phyloP scores from a whole-genome alignment of 2,329 filamentous ascomycete species.

The Colletotrichum sp. region DNA sequence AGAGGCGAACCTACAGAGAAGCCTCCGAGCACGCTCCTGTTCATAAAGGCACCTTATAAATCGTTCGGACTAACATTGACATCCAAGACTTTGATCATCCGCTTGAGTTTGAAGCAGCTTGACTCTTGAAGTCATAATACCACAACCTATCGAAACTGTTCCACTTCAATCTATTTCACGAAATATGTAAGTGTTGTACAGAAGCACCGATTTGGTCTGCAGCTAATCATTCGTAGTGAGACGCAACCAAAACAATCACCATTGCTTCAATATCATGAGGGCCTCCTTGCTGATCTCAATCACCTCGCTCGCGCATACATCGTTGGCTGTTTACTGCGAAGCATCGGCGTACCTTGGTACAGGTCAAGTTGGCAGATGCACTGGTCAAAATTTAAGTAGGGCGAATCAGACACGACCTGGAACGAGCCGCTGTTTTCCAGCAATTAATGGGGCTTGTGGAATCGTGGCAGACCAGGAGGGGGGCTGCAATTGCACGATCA shows the following conservation, averaged over 20 bases:
- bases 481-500: neutral
- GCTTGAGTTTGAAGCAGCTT: too few species aligned
- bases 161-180: too few species aligned
- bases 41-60: too few species aligned
- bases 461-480: neutral
- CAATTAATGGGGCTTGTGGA: conserved; percentile 1
- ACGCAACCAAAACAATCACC: neutral
- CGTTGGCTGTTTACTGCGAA: neutral
- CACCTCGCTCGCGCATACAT: neutral
- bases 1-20: too few species aligned
- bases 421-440: conserved; percentile 2
- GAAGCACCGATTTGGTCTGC: too few species aligned
- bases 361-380: neutral
- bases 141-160: too few species aligned
- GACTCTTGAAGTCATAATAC: too few species aligned
- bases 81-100: too few species aligned
- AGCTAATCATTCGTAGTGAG: neutral
- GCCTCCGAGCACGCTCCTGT: too few species aligned
- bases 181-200: too few species aligned
- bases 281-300: neutral
- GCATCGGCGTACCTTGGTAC: conserved; percentile 3
- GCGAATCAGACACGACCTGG: neutral
- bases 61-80: too few species aligned
- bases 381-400: neutral
- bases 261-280: neutral